phyloP scores from a whole-genome alignment of 2,329 filamentous ascomycete genomes.

The Chaetoscypha palmicola region DNA sequence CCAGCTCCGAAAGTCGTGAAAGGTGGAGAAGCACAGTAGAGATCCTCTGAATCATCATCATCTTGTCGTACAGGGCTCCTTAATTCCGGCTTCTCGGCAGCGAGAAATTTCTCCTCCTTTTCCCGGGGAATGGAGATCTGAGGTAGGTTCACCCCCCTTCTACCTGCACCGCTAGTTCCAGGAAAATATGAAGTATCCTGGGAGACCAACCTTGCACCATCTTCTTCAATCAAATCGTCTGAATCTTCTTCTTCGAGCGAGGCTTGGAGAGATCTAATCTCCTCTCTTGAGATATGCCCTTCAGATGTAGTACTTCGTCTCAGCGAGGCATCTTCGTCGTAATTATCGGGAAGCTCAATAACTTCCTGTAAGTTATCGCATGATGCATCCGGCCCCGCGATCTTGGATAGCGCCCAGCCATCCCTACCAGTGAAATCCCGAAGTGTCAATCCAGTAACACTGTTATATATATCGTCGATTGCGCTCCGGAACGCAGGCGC shows the following conservation, averaged over 20 bases:
- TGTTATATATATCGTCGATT: constrained; percentile 45
- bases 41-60: constrained; percentile 6
- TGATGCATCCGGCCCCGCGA: constrained; percentile 18
- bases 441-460: constrained; percentile 42
- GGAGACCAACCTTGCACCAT: constrained; percentile 13
- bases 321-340: background rate
- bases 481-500: constrained; percentile 40
- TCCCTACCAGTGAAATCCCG: constrained; percentile 41
- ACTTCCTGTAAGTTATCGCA: constrained; percentile 10
- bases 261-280: constrained; percentile 37
- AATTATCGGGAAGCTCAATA: constrained; percentile 14
- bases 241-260: constrained; percentile 34
- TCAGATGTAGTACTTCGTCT: background rate
- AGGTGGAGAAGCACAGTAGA: constrained; percentile 18
- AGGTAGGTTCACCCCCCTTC: background rate
- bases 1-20: background rate
- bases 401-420: constrained; percentile 43
- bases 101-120: constrained; percentile 16
- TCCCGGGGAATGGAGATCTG: constrained; percentile 6
- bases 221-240: constrained; percentile 32
- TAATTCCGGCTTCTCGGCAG: constrained; percentile 4
- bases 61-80: background rate
- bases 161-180: background rate
- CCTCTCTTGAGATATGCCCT: constrained; percentile 18
- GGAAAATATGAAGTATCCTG: constrained; percentile 6